These are phyloP conservation scores for Clavariopsis aquatica DNA, from an alignment of 495 filamentous ascomycete genomes.

Conservation along the genomic window DNA sequence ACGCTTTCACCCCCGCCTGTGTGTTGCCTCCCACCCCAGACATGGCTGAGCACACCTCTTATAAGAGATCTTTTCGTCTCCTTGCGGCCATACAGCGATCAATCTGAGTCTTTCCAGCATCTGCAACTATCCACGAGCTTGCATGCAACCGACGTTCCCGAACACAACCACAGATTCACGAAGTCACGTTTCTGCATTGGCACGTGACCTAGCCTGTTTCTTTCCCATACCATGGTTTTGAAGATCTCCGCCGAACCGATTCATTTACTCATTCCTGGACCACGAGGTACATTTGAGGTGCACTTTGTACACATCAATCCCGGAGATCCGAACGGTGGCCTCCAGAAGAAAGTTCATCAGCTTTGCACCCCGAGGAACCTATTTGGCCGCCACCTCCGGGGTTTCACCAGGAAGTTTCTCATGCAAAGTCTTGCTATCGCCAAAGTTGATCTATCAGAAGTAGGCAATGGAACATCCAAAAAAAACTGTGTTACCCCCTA, in stretches of 20 bases:
- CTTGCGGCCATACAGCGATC: not conserved
- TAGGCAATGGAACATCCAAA: constrained; percentile 2
- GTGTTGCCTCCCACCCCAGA: not conserved
- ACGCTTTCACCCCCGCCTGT: constrained; percentile 1
- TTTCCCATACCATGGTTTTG: not conserved
- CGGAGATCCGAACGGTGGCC: not conserved
- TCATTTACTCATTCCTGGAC: not conserved
- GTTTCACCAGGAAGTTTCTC: constrained; percentile 1
- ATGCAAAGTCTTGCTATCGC: constrained; percentile 1
- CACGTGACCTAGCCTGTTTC: constrained; percentile 1
- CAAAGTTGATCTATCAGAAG: constrained; percentile 2
- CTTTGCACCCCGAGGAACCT: constrained; percentile 1
- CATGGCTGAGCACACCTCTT: not conserved
- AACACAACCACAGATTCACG: constrained; percentile 1
- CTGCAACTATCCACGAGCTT: constrained; percentile 2
- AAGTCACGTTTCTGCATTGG: constrained; percentile 1
- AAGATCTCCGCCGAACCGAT: constrained; percentile 1
- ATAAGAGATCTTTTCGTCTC: constrained; percentile 3
- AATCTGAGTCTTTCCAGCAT: constrained; percentile 1
- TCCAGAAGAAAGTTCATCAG: constrained; percentile 2
- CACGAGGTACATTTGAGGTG: not conserved
- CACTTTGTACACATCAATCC: not conserved
- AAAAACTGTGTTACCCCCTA: constrained; percentile 1
- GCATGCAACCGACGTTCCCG: not conserved
- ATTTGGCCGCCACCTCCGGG: not conserved